Percentiles rank a stretch among this genome's conserved stretches.
Evolutionary conservation across 2,329 filamentous ascomycete species (phyloP).

Genomic region (Hypoxylon sp.): DNA sequence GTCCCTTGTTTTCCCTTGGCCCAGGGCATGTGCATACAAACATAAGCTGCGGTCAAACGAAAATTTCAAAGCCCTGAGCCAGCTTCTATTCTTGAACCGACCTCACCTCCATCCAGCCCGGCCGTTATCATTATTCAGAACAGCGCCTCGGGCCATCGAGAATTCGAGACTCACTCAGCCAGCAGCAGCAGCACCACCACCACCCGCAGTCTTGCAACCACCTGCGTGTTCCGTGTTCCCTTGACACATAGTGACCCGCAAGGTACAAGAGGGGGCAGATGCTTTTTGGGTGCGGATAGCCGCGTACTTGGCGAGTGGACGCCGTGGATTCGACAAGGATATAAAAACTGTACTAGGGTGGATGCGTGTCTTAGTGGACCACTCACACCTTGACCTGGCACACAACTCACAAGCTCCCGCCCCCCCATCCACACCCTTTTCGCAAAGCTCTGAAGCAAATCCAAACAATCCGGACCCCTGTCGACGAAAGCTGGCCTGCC

Average conservation of each 20-base stretch:
- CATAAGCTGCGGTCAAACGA: conserved; percentile 27
- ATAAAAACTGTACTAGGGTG: conserved; percentile 33
- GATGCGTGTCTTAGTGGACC: conserved; percentile 39
- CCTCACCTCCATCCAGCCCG: not conserved
- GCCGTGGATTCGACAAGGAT: conserved; percentile 45
- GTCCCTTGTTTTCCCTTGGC: conserved; percentile 34
- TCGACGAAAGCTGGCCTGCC: conserved; percentile 35
- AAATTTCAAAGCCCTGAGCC: conserved; percentile 19
- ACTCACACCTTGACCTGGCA: conserved; percentile 39
- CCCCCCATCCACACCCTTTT: conserved; percentile 32
- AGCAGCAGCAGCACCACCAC: not conserved
- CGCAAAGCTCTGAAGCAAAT: conserved; percentile 39
- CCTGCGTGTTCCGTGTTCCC: conserved; percentile 31
- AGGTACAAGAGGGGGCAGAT: conserved; percentile 39
- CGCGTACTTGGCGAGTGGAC: conserved; percentile 44
- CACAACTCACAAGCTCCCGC: conserved; percentile 45
- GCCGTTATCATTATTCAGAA: conserved; percentile 1
- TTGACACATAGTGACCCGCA: conserved; percentile 34
- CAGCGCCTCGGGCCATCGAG: conserved; percentile 6
- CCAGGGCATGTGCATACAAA: conserved; percentile 13
- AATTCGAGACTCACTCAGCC: conserved; percentile 11
- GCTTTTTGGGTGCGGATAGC: conserved; percentile 41
- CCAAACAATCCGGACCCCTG: conserved; percentile 41
- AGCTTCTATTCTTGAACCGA: conserved; percentile 22
- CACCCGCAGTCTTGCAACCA: conserved; percentile 15